Percentiles rank a stretch among this genome's conserved stretches.
These are phyloP conservation scores for Xylariaceae sp. DNA, from an alignment of 2,329 filamentous ascomycete genomes.

Conservation along the genomic window DNA sequence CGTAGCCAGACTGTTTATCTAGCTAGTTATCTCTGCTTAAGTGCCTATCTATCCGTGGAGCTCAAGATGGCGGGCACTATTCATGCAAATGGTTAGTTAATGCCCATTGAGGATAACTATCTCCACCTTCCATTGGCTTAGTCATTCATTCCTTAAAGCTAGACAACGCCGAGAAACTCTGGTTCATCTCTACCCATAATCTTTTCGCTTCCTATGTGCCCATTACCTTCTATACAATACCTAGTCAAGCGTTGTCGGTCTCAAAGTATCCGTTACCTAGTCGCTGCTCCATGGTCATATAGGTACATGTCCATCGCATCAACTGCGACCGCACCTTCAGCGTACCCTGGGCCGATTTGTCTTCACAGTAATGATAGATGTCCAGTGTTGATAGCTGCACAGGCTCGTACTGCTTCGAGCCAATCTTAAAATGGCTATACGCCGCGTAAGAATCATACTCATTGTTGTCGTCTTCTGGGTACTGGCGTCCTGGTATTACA, in stretches of 20 bases:
- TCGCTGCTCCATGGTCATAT: background rate
- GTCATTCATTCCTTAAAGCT: too few relatives aligned
- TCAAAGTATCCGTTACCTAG: background rate
- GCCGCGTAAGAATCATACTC: conserved; percentile 29
- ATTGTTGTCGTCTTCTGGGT: conserved; percentile 28
- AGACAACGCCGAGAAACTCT: too few relatives aligned
- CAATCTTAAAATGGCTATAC: conserved; percentile 26
- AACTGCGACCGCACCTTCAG: background rate
- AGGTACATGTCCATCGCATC: background rate
- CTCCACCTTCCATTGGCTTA: too few relatives aligned
- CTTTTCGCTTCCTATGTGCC: background rate
- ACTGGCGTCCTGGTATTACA: conserved; percentile 31
- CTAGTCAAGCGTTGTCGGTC: background rate
- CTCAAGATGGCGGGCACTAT: too few relatives aligned
- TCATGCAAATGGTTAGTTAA: too few relatives aligned
- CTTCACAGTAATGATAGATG: conserved; percentile 13
- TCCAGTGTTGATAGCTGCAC: background rate
- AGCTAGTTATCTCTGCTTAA: too few relatives aligned
- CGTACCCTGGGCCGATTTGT: background rate
- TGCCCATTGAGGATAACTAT: too few relatives aligned
- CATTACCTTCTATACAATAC: background rate
- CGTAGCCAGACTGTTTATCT: too few relatives aligned
- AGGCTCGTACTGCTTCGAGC: conserved; percentile 3
- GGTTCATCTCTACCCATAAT: too few relatives aligned
- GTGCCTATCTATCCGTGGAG: too few relatives aligned